Base-by-base conservation (phyloP, 1,139 yeast species). In the Blastobotrys ciferrii region DNA sequence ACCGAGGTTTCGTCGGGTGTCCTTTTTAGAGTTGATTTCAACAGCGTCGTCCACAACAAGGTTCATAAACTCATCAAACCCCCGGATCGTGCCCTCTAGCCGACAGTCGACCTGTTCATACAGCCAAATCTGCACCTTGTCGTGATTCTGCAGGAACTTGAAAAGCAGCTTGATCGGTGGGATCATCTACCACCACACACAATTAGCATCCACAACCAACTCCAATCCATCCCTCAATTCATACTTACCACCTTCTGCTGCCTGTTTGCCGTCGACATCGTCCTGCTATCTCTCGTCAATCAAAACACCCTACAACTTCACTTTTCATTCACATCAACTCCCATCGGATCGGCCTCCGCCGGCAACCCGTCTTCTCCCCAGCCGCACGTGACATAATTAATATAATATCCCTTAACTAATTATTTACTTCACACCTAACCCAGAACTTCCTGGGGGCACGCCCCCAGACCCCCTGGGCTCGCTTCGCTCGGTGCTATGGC, bases 51-150 rank as follows among this genome's bases (percentile, higher is more conserved):
- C 96, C 12, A 94, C 71, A n/a, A 91, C 98, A 14, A 94, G 70
- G 62, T 94, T 94, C 98, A 94, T 92, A 62, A 89, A 92, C 70
- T 94, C 98, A 66, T 94, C 99, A 67, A 94, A 92, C 1, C 99
- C 99, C 49, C 73, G 74, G 43, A 92, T 84, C 56, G 77, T 80
- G 1, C 98, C 98, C 58, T 86, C 89, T 25, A 94, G 79, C 54
- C 95, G 75, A 58, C 78, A 75, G 31, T 81, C 82, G 0, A 84
- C 78, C 65, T 92, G 97, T 62, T 92, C 98, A 59, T 76, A 89
- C 20, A 91, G 74, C 97, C 97, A 91, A 40, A 91, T 80, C 18
- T 84, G 80, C 36, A 91, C 97, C 17, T 75, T 72, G 1, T 85
- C 73, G 58, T 87, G 94, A 60, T 84, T 87, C 64, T 91, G 97